A percentile compares a stretch with the other conserved stretches of the same genome.
Conservation (phyloP, 1,139 yeast genomes). For the Petasospora rhodanensis region DNA sequence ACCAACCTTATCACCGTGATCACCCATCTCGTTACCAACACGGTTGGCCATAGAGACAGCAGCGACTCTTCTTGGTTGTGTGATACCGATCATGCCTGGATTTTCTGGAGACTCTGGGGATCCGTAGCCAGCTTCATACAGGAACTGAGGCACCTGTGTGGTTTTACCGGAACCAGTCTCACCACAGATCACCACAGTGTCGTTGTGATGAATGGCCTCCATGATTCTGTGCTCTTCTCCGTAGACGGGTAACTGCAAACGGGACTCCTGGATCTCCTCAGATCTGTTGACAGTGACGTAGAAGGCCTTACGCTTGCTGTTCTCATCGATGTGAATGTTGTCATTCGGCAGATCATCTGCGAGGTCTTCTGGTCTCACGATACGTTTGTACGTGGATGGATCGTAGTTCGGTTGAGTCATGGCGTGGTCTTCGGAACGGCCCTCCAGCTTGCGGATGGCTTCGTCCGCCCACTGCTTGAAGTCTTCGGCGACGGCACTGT, state of each 20-base stretch:
- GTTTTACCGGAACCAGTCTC: slow-evolving; percentile 86
- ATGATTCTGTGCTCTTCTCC: slow-evolving; percentile 89
- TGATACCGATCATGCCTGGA: slow-evolving; percentile 92
- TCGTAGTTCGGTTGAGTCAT: slow-evolving; percentile 49
- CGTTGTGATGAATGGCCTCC: slow-evolving; percentile 95
- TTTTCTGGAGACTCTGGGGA: slow-evolving; percentile 49
- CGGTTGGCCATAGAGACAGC: slow-evolving; percentile 97
- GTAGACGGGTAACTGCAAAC: slow-evolving; percentile 80
- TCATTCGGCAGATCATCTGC: slow-evolving; percentile 61
- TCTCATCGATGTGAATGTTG: slow-evolving; percentile 50
- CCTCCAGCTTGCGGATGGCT: slow-evolving; percentile 50
- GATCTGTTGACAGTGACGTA: slow-evolving; percentile 65
- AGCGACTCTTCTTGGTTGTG: slow-evolving; percentile 98
- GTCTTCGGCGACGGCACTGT: slow-evolving; percentile 36
- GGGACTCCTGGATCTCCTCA: slow-evolving; percentile 56
- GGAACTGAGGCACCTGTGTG: slow-evolving; percentile 71
- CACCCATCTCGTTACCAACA: slow-evolving; percentile 79
- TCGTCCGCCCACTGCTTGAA: slow-evolving; percentile 53
- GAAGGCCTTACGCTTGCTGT: slow-evolving; percentile 55
- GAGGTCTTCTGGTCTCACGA: slow-evolving; percentile 56
- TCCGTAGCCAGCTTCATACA: slow-evolving; percentile 89
- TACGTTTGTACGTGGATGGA: slow-evolving; percentile 43
- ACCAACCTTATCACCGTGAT: slow-evolving; percentile 73
- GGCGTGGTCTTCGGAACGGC: slow-evolving; percentile 42
- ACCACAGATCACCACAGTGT: slow-evolving; percentile 89